Evolutionary conservation across 192 early-diverging fungal genomes (phyloP), one percentile per base, ranked within the genome.

Genomic region (Backusella parvicylindrica): DNA sequence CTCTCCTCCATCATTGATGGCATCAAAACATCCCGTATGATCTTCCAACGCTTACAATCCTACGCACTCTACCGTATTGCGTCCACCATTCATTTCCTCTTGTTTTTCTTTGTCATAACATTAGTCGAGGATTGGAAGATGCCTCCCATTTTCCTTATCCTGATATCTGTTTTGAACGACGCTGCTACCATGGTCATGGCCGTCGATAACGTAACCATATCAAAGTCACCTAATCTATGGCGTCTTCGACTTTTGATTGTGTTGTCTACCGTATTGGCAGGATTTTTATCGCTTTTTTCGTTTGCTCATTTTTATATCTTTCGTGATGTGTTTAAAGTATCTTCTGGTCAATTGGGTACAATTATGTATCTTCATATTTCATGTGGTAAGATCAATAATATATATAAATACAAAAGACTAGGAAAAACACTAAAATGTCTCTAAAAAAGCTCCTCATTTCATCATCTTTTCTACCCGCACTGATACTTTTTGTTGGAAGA

Each of bases 361-460:
- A 84, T 92, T 84, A 93, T 93, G 88, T 93, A 93, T 78, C 82
- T 93, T 9, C 85, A 93, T 41, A 89, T 93, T 60, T 93, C 92
- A 12, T 90, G 87, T 11, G 85, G 79, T 81, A 80, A 64, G 66
- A 23, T 7, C 0, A 28, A 4, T 2, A 23, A 60, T 13, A 65
- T 21, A n/a, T 47, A 12, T 38, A 28, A 16, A 23, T 60, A 35
- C 15, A 7, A 16, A 32, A 31, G 12, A 68, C 15, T 43, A 23
- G 40, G 21, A 6, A 23, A 15, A n/a, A n/a, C n/a, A n/a, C n/a
- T n/a, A n/a, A 7, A 36, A 68, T 47, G 21, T 63, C 28, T 13
- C 43, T 77, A 21, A 13, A 15, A 60, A 37, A 81, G 85, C 88
- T 50, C 92, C 92, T 31, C 92, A 93, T 77, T 93, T 93, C 77